These are phyloP conservation scores for Aspergillus quadricinctus DNA, from an alignment of 2,329 filamentous ascomycete species.

Conservation along the genomic window DNA sequence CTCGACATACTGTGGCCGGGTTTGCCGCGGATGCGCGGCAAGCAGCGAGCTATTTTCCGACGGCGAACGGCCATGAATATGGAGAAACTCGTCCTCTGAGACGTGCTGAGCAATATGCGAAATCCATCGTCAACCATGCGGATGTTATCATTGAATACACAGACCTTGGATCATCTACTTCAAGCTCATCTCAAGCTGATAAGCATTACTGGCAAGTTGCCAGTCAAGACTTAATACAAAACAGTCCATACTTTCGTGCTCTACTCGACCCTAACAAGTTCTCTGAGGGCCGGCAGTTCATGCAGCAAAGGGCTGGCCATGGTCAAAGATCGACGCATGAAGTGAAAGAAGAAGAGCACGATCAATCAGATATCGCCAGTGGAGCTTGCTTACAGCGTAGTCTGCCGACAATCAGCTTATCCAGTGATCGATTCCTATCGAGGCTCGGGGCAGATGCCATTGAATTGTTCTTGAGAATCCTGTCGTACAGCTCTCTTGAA, in stretches of 20 bases:
- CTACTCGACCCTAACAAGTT: constrained; percentile 42
- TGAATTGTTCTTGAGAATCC: constrained; percentile 30
- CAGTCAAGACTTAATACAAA: constrained; percentile 26
- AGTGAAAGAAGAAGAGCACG: not conserved
- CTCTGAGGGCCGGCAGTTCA: constrained; percentile 34
- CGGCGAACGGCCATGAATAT: not conserved
- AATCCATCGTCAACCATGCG: constrained; percentile 24
- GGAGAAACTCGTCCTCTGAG: not conserved
- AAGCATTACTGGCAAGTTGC: constrained; percentile 31
- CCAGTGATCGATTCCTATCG: constrained; percentile 20
- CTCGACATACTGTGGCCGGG: not conserved
- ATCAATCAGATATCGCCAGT: not conserved
- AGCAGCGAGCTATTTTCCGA: not conserved
- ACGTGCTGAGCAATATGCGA: constrained; percentile 5
- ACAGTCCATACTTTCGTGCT: constrained; percentile 38
- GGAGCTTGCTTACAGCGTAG: not conserved
- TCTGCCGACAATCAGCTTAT: constrained; percentile 27
- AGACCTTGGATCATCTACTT: constrained; percentile 3
- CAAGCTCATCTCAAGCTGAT: constrained; percentile 2
- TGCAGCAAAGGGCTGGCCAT: constrained; percentile 21
- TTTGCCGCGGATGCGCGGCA: not conserved
- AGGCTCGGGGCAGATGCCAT: constrained; percentile 29
- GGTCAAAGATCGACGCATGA: not conserved
- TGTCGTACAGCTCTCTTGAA: constrained; percentile 25
- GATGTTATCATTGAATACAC: constrained; percentile 36